Base-by-base conservation (phyloP, 805 yeast genomes). In the Isabelozyma rhagii region DNA sequence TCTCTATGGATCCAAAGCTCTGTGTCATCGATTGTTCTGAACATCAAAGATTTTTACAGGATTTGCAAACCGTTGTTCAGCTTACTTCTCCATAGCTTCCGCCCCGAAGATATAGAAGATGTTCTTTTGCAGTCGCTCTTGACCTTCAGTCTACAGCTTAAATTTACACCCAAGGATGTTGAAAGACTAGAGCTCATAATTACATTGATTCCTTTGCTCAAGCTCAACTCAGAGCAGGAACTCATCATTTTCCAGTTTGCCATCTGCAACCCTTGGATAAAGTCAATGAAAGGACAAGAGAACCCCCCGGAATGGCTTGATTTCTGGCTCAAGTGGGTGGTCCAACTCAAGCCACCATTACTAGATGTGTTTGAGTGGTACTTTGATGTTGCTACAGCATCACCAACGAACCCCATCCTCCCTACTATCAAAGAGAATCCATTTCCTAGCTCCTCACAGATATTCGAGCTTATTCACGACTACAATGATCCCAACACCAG, bases 181-280 rank as follows among this genome's bases (percentile, higher is more conserved):
- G 36, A 31, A 31, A 31, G n/a, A 31, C 36, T 31, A 9, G 36
- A 31, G 36, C n/a, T 31, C 8, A 13, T 31, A 10, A 13, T 31
- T 9, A 31, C 10, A 13, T 13, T 31, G 4, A 8, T 31, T 10
- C 36, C 10, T 39, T 39, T 39, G 14, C 21, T 14, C 11, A 10
- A 39, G 2, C 14, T 39, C 15, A 39, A 31, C 25, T 9, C 10
- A 31, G 36, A 31, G 36, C 44, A 43, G 21, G 17, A 25, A 11
- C 18, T 39, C 10, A 14, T 43, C 5, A 40, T 78, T 2, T 36
- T 79, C 28, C 69, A 63, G 42, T 54, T 62, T 39, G 64, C 57
- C 18, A 55, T 75, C 15, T 72, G 78, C 55, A 76, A 78, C 49
- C 71, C 75, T 10, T 61, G 75, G 71, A 39, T 61, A 4, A 46